Base-by-base conservation (phyloP, 306 rosid genomes). In the Vicia faba region DNA sequence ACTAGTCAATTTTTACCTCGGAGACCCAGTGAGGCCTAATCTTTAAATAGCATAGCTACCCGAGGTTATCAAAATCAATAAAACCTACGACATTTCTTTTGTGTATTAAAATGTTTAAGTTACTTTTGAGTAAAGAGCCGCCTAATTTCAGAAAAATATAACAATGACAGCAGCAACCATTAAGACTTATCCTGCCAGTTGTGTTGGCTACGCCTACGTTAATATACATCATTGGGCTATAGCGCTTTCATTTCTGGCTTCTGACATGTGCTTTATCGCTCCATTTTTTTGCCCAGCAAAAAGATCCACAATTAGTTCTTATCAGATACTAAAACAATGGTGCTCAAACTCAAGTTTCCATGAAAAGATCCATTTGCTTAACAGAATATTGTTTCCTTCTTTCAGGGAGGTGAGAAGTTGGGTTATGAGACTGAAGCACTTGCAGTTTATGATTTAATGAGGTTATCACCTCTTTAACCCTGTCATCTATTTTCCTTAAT, bases 401-500 rank as follows among this genome's bases (percentile, higher is more conserved):
- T 84, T 76, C 95, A 95, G 97, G 97, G 89, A 72, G 97, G 89
- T 61, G 89, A 84, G 84, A 95, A 95, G 82, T 86, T 95, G 90
- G 97, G 99, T 75, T 90, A 88, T 50, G 97, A 95, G 85, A 86
- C 96, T 44, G 99, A 95, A 74, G 99, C 99, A 71, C 79, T 90
- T 74, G 97, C 97, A 13, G 67, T 90, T 67, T 88, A 95, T 75
- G 97, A 90, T 80, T 79, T 84, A 58, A 95, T 95, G 97, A 87
- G 97, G 99, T 95, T 54, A 77, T 68, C 68, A 72, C 79, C 79
- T 54, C 67, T 66, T 67, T 20, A 39, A 51, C 19, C 57, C 46
- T 49, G 53, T 48, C 39, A 48, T 62, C 7, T n/a, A 38, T 73
- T 28, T 61, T 25, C 19, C 46, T 53, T 64, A 35, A 9, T 75